Base-by-base conservation (phyloP, 345 rosid genomes). In the Punica granatum region DNA sequence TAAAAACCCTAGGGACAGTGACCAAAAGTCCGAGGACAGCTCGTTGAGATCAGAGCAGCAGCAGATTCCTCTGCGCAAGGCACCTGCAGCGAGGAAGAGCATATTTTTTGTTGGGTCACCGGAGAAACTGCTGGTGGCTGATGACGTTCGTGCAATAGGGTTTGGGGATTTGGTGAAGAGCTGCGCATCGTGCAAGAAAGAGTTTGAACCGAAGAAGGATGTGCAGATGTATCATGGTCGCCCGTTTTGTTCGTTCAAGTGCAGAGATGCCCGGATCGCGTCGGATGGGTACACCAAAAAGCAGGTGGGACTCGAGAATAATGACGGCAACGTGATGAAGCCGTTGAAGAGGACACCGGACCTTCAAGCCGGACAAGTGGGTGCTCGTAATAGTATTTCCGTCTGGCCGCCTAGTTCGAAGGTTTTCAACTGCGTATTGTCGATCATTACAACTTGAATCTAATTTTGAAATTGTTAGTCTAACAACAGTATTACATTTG, bases 221-320 rank as follows among this genome's bases (percentile, higher is more conserved):
- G 36, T 76, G 8, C 73, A 41, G 62, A 75, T 77, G 75, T 79
- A 82, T 26, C 71, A 72, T 76, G 36, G 23, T 31, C 30, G 64
- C 16, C 73, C 77, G 37, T 58, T 79, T 64, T 82, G 82, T 76
- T 75, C 75, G 12, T 39, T 26, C 33, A 64, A 75, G 12, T 73
- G 82, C 66, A 65, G 70, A 15, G 64, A 69, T 9, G 60, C 71
- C 65, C 60, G 65, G 73, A 69, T 79, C 23, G 75, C 19, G 51
- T 37, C 77, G 71, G 82, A 79, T 36, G 75, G 75, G 18, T 76
- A 75, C 43, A 70, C 67, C 13, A 13, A 49, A 60, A 37, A 61
- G 1, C 1, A 66, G 31, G 21, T 48, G 9, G 43, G 32, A 0
- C 43, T 66, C 5, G 3, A 1, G 13, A 26, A 66, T 25, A 19